Evolutionary conservation across 257 asterid species (phyloP).

Genomic region (Pogostemon cablin): DNA sequence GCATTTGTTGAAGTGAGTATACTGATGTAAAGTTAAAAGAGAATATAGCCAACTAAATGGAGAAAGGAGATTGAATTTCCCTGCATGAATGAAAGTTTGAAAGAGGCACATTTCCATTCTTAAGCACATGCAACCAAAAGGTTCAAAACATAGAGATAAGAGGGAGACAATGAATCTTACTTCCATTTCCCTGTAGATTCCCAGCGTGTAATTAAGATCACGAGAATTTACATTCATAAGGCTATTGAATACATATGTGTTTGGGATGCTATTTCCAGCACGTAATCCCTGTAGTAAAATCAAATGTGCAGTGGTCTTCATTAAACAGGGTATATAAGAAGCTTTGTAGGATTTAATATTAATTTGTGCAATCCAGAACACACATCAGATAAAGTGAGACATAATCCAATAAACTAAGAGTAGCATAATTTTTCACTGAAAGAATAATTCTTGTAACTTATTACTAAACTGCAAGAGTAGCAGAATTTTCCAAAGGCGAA

Average conservation of each 20-base stretch:
- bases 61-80: conserved; percentile 22
- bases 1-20: conserved; percentile 34
- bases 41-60: conserved; percentile 15
- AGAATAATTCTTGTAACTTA: not conserved
- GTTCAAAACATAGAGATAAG: not conserved
- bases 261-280: conserved; percentile 62
- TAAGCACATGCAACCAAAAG: conserved; percentile 11
- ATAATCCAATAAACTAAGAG: not conserved
- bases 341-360: conserved; percentile 6
- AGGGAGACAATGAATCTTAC: conserved; percentile 50
- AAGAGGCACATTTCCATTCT: conserved; percentile 24
- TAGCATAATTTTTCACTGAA: conserved; percentile 7
- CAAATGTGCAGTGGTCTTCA: conserved; percentile 34
- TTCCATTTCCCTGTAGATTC: conserved; percentile 71
- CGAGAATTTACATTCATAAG: conserved; percentile 92
- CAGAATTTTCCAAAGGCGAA: conserved; percentile 8
- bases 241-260: conserved; percentile 78
- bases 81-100: conserved; percentile 1
- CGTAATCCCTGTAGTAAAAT: conserved; percentile 67
- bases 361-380: conserved; percentile 20
- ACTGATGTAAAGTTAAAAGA: conserved; percentile 28
- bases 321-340: conserved; percentile 21
- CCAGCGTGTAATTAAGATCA: conserved; percentile 74
- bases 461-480: not conserved
- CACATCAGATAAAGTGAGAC: conserved; percentile 11